These are phyloP conservation scores for Penicillium oxalicum DNA, from an alignment of 2,329 filamentous ascomycete species.

Conservation along the genomic window DNA sequence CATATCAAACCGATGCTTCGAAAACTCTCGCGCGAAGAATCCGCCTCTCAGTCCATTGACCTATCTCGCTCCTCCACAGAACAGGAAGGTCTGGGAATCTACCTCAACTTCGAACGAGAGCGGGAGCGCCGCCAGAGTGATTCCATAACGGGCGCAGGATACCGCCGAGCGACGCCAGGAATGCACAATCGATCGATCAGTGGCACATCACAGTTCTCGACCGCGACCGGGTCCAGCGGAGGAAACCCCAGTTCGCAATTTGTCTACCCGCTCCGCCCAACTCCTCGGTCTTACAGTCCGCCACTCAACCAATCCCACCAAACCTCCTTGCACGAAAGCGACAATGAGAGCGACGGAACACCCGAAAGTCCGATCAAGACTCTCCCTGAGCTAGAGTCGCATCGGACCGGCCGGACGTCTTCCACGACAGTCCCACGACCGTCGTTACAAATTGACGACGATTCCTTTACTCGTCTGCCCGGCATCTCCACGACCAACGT, in stretches of 20 bases:
- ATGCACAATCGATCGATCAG: slow-evolving; percentile 50
- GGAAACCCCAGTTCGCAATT: slow-evolving; percentile 48
- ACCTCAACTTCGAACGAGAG: slow-evolving; percentile 31
- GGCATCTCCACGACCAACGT: slow-evolving; percentile 50
- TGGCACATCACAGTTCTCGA: slow-evolving; percentile 50
- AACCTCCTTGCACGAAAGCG: slow-evolving; percentile 43
- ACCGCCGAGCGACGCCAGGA: slow-evolving; percentile 38
- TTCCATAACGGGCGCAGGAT: slow-evolving; percentile 30
- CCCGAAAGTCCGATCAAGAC: slow-evolving; percentile 39
- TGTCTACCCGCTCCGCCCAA: slow-evolving; percentile 52
- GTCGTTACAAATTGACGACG: slow-evolving; percentile 36
- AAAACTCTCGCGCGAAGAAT: slow-evolving; percentile 48
- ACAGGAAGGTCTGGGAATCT: slow-evolving; percentile 53
- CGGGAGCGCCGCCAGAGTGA: slow-evolving; percentile 32
- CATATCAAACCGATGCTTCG: slow-evolving; percentile 54
- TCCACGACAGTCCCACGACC: slow-evolving; percentile 26
- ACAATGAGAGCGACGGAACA: slow-evolving; percentile 39
- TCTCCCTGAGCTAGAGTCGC: slow-evolving; percentile 21
- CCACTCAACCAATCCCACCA: slow-evolving; percentile 47
- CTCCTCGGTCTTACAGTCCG: slow-evolving; percentile 50
- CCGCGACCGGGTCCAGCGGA: slow-evolving; percentile 40
- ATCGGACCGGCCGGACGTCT: slow-evolving; percentile 28
- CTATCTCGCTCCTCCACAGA: slow-evolving; percentile 51
- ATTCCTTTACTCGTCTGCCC: slow-evolving; percentile 43
- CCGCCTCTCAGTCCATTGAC: slow-evolving; percentile 46